Base-by-base conservation (phyloP, 1,284 basidiomycete genomes). In the Sporisorium sorghi region DNA sequence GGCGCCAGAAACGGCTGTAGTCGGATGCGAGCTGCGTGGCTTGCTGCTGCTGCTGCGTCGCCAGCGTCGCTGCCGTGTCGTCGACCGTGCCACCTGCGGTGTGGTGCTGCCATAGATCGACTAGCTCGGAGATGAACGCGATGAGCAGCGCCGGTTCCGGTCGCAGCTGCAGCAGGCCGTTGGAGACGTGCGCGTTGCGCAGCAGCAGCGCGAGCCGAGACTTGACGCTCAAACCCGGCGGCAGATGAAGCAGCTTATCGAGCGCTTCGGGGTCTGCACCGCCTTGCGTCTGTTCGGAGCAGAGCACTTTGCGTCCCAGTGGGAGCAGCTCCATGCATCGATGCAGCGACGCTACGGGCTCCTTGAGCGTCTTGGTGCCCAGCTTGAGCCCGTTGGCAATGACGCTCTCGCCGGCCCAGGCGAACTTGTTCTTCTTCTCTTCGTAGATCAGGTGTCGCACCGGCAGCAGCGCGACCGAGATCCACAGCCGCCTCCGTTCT, bases 341-440 rank as follows among this genome's bases (percentile, higher is more conserved):
- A 44, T 66, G 47, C 12, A 82, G 49, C 12, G 57, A 47, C 1
- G 51, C 39, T 3, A 80, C 65, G 0, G 82, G 82, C 12, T 81
- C 76, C 33, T 78, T 81, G n/a, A 81, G 67, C 26, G 60, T 74
- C 37, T 67, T 69, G 10, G 68, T 71, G 28, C 79, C 82, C 19
- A 83, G 61, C 50, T 84, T 84, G 53, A 84, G 79, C 2, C 82
- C 83, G n/a, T 58, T 61, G 14, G 69, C 47, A 9, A 83, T 62
- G 15, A 78, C 75, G 24, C 46, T 55, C 26, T 75, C 78, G n/a
- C 73, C 79, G 2, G 80, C 75, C 83, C 77, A 80, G 3, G 52
- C 58, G 23, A 56, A 49, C 47, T 78, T 79, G 57, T 66, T 65
- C 58, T 81, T 79, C 67, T 80, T 80, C 46, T 76, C 76, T 10